These are phyloP conservation scores for Fusarium sp. DNA, from an alignment of 2,329 filamentous ascomycete species.

Conservation along the genomic window DNA sequence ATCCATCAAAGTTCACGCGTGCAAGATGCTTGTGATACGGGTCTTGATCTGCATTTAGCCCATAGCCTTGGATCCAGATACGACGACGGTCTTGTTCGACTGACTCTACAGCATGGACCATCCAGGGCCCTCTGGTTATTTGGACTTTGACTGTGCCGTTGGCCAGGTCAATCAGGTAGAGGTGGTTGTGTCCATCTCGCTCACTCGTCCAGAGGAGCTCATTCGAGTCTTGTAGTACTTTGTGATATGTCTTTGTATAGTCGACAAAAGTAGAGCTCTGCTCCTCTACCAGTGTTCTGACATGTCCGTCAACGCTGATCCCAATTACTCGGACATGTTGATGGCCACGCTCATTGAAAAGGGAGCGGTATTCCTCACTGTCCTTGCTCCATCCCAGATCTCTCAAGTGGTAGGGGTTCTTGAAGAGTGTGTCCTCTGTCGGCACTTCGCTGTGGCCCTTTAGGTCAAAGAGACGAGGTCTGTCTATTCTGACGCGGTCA, in stretches of 20 bases:
- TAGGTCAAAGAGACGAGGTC: slow-evolving; percentile 45
- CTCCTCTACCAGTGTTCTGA: slow-evolving; percentile 40
- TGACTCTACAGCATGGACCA: slow-evolving; percentile 37
- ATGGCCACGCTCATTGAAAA: slow-evolving; percentile 47
- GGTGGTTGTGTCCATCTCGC: slow-evolving; percentile 45
- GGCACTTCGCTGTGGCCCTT: slow-evolving; percentile 28
- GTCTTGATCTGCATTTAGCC: slow-evolving; percentile 38
- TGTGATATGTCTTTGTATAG: slow-evolving; percentile 36
- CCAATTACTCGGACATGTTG: slow-evolving; percentile 38
- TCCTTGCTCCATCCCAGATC: slow-evolving; percentile 42
- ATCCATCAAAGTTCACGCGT: slow-evolving; percentile 44
- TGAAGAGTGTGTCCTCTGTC: slow-evolving; percentile 40
- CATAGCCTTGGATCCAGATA: slow-evolving; percentile 40
- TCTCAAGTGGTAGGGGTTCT: slow-evolving; percentile 37
- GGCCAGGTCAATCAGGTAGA: slow-evolving; percentile 41
- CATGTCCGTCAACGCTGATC: slow-evolving; percentile 23
- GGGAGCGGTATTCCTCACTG: slow-evolving; percentile 42
- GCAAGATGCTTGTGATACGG: slow-evolving; percentile 45
- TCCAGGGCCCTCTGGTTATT: slow-evolving; percentile 45
- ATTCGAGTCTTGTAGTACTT: slow-evolving; percentile 11
- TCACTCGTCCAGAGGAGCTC: slow-evolving; percentile 48
- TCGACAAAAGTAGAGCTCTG: slow-evolving; percentile 44
- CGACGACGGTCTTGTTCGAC: slow-evolving; percentile 35
- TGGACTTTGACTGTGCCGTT: slow-evolving; percentile 36
- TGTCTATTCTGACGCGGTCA: slow-evolving; percentile 38